Evolutionary conservation across 805 yeast genomes (phyloP).

Genomic region (Myxozyma mucilagina): DNA sequence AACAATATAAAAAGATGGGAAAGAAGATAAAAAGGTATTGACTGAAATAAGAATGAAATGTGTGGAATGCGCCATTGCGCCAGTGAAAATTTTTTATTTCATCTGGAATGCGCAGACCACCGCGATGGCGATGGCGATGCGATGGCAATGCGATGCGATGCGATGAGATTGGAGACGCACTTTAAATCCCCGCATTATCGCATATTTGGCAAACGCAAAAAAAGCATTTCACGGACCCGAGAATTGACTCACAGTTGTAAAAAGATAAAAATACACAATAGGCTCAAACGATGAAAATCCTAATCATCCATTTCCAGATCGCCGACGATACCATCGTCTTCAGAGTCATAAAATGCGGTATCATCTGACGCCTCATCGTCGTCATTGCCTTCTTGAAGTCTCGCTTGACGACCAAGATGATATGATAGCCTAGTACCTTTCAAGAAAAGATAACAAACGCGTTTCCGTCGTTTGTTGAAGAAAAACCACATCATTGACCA

Average conservation of each 20-base stretch:
- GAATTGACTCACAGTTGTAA: background rate
- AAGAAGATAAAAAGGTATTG: too few species aligned
- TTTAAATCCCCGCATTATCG: background rate
- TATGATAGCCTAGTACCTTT: conserved; percentile 51
- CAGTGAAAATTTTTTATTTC: background rate
- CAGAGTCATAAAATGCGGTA: conserved; percentile 15
- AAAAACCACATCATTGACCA: conserved; percentile 91
- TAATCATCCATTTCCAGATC: conserved; percentile 44
- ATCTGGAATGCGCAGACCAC: background rate
- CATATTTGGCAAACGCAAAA: background rate
- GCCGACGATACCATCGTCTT: conserved; percentile 44
- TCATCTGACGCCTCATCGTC: conserved; percentile 37
- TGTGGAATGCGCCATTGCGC: background rate
- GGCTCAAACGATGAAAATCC: background rate
- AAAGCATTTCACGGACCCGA: background rate
- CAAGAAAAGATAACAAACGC: conserved; percentile 83
- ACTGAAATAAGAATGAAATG: too few species aligned
- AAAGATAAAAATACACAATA: background rate
- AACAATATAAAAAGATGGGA: too few species aligned
- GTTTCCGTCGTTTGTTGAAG: conserved; percentile 84
- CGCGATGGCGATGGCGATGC: background rate
- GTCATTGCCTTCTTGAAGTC: conserved; percentile 38
- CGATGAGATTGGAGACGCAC: conserved; percentile 8
- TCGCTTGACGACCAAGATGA: conserved; percentile 42
- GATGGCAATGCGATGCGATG: background rate